Base-by-base conservation (phyloP, 306 rosid genomes). In the Purshia tridentata region DNA sequence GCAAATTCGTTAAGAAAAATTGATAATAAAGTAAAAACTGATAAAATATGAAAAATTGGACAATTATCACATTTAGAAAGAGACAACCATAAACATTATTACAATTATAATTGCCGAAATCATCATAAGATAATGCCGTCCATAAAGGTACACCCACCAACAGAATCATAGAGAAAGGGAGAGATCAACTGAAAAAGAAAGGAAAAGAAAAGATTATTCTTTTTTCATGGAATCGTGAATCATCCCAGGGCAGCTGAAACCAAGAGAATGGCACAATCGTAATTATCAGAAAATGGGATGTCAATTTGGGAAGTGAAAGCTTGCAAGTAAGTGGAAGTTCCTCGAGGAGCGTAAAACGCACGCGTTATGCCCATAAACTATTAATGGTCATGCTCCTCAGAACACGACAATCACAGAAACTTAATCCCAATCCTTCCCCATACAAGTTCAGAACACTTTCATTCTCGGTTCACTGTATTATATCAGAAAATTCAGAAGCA, bases 401-500 rank as follows among this genome's bases (percentile, higher is more conserved):
- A 0, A 55, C n/a, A 56, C 62, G 73, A 48, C 77, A 78, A 72
- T 19, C 41, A 49, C 35, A 29, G 1, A 1, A 56, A 65, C 72
- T 73, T 78, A 77, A 71, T 77, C 77, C 49, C 19, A 48, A 39
- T 20, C 57, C 4, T 18, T 3, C 16, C 29, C 1, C 58, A 20
- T 45, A 41, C 12, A 6, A 41, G 56, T 12, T 57, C 56, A 57
- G 9, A 15, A 2, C 42, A 10, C 41, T 66, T 3, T 57, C 10
- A 2, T 18, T 49, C 65, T 73, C 61, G 72, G 40, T 67, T 74
- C 76, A 18, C 13, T 67, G 66, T 60, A 73, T 55, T 22, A 59
- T 68, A 6, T 46, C 53, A 48, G 18, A 3, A 19, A 29, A 13
- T 56, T 71, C 66, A 8, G n/a, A 18, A 49, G 37, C 70, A 62